Conservation (phyloP, 495 filamentous ascomycete species). For the Amphirosellinia nigrospora region DNA sequence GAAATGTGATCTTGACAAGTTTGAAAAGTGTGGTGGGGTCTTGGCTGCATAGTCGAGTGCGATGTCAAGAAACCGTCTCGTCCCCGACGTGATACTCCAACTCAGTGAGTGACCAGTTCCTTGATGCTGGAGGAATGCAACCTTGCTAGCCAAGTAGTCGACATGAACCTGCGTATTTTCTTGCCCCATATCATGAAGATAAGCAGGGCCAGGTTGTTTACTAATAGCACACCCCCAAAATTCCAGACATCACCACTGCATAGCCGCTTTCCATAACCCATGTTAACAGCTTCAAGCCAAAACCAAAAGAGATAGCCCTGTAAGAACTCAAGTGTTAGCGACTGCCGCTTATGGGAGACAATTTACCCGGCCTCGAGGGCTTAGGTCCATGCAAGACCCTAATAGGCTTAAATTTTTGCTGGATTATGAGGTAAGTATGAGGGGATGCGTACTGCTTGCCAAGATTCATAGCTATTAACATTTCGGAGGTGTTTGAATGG, state of each 20-base stretch:
- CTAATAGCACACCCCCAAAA: constrained; percentile 58
- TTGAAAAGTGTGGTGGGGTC: not conserved
- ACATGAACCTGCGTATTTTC: constrained; percentile 57
- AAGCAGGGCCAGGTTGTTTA: constrained; percentile 61
- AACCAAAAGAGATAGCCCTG: constrained; percentile 62
- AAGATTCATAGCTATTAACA: constrained; percentile 72
- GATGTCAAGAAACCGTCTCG: not conserved
- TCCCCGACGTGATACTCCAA: constrained; percentile 7
- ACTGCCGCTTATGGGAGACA: not conserved
- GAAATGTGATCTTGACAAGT: not conserved
- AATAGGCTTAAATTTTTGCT: not conserved
- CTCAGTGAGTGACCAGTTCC: constrained; percentile 47
- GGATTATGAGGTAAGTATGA: not conserved
- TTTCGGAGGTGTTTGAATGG: constrained; percentile 62
- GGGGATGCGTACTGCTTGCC: constrained; percentile 57
- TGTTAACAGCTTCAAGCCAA: constrained; percentile 62
- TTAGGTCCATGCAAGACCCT: not conserved
- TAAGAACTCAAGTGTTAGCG: constrained; percentile 3
- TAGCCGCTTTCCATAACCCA: constrained; percentile 65
- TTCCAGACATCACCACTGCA: constrained; percentile 62
- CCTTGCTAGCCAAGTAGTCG: constrained; percentile 58
- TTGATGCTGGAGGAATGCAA: constrained; percentile 52
- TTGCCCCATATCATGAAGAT: constrained; percentile 66
- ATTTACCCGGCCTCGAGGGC: not conserved
- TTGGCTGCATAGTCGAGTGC: constrained; percentile 21